Base-by-base conservation (phyloP, 2,329 filamentous ascomycete genomes). In the Colletotrichum navitas region DNA sequence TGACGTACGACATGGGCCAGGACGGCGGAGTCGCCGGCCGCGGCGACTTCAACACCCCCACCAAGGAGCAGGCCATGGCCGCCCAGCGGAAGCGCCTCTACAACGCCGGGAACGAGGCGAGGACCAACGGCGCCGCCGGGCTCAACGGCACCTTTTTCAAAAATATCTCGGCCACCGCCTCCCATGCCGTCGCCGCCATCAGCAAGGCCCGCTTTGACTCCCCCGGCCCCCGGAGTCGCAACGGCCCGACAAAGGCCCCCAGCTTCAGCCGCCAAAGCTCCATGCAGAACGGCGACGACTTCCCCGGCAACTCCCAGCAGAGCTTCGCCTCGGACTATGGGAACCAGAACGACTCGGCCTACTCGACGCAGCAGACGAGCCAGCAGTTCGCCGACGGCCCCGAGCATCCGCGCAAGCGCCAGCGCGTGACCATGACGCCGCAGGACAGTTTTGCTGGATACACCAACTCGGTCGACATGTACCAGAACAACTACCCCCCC, bases 31-130 rank as follows among this genome's bases (percentile, higher is more conserved):
- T 90, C 62, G 89, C 92, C 6, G 91, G 92, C 67, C 89, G 91
- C 58, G 93, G 92, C 58, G 90, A 91, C 75, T 88, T 97, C 76
- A 95, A 98, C 77, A 98, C 96, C 0, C 96, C 96, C 0, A 99
- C 96, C 47, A 99, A 99, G 82, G 96, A 98, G 82, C 96, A 98
- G 82, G 96, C 96, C 72, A 97, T 98, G 95, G 96, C 96, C 14
- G 95, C 95, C 6, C 92, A 94, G 82, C 87, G 96, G 75, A 98
- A 99, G 81, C 90, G 95, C 75, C 90, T 98, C 82, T 98, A 98
- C 83, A 97, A 92, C 75, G 87, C 89, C 59, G 89, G 87, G 56
- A 85, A 89, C 64, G 94, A 97, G 69, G 90, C 87, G 60, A 88
- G 94, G 61, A 83, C 87, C 16, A 90, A 89, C 76, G 90, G 88